A percentile compares a stretch with the other conserved stretches of the same genome.
Evolutionary conservation across 2,329 filamentous ascomycete species (phyloP).

Genomic region (Zasmidium citrigriseum): DNA sequence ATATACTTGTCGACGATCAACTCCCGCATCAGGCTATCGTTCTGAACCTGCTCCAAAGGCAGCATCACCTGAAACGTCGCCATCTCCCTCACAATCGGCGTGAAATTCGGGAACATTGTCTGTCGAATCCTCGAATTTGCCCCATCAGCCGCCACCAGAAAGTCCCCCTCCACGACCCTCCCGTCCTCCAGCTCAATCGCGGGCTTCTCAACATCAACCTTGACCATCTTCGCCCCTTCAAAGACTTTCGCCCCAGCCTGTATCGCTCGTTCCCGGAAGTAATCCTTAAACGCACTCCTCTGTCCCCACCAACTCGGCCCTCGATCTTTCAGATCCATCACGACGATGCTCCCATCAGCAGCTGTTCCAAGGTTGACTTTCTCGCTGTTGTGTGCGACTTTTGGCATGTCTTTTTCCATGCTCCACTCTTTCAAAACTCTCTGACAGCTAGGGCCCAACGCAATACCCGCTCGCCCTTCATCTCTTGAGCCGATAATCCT

Average conservation of each 20-base stretch:
- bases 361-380: not conserved
- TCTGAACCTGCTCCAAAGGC: constrained; percentile 1
- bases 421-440: constrained; percentile 3
- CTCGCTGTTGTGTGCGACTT: constrained; percentile 3
- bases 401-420: not conserved
- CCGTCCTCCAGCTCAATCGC: not conserved
- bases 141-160: constrained; percentile 4
- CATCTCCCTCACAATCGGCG: not conserved
- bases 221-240: constrained; percentile 2
- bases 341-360: not conserved
- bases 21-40: not conserved
- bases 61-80: constrained; percentile 2
- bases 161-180: not conserved
- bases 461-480: constrained; percentile 5
- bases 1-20: constrained; percentile 1
- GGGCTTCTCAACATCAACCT: not conserved
- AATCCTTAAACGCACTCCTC: constrained; percentile 2
- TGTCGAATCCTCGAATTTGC: constrained; percentile 2
- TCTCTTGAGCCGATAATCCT: not conserved
- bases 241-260: not conserved
- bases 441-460: constrained; percentile 3
- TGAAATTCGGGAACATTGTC: constrained; percentile 3
- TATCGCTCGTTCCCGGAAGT: constrained; percentile 1
- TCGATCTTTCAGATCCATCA: not conserved
- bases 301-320: constrained; percentile 1